Conservation (phyloP, 73 alveolate genomes). For the Tetrahymena thermophila region DNA sequence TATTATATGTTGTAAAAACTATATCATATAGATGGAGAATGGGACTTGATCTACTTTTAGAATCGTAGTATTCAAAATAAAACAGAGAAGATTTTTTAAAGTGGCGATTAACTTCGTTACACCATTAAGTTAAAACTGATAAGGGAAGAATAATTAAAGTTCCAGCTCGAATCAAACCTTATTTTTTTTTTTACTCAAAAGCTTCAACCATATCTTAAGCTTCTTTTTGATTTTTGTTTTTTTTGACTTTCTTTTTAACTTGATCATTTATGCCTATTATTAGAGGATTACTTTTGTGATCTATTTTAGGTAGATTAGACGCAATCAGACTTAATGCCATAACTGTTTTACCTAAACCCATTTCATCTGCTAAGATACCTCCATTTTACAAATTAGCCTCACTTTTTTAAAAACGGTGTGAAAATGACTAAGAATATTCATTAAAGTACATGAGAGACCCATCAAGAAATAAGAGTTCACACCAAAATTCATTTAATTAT, state of each 20-base stretch:
- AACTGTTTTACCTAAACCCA: conserved; percentile 42
- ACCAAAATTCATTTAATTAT: conserved; percentile 19
- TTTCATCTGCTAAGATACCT: conserved; percentile 34
- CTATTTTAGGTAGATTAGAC: not conserved
- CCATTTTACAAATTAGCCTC: conserved; percentile 11
- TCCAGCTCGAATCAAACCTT: not conserved
- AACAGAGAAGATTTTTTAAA: not conserved
- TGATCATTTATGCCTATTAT: not conserved
- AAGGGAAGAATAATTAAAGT: conserved; percentile 13
- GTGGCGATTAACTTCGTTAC: conserved; percentile 18
- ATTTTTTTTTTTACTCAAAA: not conserved
- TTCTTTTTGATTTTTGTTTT: not conserved
- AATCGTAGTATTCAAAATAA: not conserved
- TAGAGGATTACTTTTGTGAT: not conserved
- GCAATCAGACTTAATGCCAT: conserved; percentile 7
- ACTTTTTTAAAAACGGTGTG: not conserved
- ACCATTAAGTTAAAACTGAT: conserved; percentile 31
- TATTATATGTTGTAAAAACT: conserved; percentile 34
- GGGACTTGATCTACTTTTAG: not conserved
- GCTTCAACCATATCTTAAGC: not conserved
- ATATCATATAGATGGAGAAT: conserved; percentile 22
- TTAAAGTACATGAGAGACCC: conserved; percentile 8
- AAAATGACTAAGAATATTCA: conserved; percentile 21
- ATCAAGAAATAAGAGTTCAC: conserved; percentile 3
- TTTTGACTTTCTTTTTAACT: conserved; percentile 7